Evolutionary conservation across 2,329 filamentous ascomycete species (phyloP).

Genomic region (Setomelanomma holmii): DNA sequence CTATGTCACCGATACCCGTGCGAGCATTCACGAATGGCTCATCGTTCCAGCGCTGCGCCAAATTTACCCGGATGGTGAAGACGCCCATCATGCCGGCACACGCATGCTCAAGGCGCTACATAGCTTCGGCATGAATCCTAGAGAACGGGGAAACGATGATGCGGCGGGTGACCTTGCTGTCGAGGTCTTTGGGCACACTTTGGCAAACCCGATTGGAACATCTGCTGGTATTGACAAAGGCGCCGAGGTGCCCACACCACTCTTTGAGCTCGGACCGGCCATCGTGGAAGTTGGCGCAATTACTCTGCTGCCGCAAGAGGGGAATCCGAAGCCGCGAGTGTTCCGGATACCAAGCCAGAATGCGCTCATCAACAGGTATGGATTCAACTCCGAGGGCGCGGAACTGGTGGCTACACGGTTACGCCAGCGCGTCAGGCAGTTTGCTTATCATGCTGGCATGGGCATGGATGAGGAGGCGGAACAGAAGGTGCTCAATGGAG

Average conservation of each 20-base stretch:
- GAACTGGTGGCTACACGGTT: conserved; percentile 83
- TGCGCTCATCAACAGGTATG: conserved; percentile 93
- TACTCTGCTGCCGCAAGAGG: conserved; percentile 84
- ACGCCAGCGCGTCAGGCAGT: conserved; percentile 77
- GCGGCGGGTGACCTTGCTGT: conserved; percentile 61
- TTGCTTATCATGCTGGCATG: conserved; percentile 74
- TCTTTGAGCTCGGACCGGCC: conserved; percentile 84
- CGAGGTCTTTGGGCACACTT: conserved; percentile 76
- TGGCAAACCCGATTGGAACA: conserved; percentile 89
- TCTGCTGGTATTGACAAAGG: conserved; percentile 97
- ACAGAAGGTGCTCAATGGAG: conserved; percentile 76
- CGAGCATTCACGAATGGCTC: conserved; percentile 60
- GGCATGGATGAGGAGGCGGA: conserved; percentile 69
- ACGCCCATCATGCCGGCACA: conserved; percentile 86
- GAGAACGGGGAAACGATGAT: conserved; percentile 74
- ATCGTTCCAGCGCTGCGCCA: conserved; percentile 68
- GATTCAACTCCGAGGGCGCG: conserved; percentile 89
- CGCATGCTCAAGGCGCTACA: conserved; percentile 75
- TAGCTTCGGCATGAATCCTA: conserved; percentile 76
- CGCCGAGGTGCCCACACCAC: conserved; percentile 82
- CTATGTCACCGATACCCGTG: conserved; percentile 62
- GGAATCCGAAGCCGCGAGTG: conserved; percentile 86
- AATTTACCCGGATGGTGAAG: conserved; percentile 79
- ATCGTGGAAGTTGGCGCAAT: conserved; percentile 93
- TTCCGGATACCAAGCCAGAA: conserved; percentile 85